Base-by-base conservation (phyloP, 2,329 filamentous ascomycete species). In the Alternaria ethzedia region DNA sequence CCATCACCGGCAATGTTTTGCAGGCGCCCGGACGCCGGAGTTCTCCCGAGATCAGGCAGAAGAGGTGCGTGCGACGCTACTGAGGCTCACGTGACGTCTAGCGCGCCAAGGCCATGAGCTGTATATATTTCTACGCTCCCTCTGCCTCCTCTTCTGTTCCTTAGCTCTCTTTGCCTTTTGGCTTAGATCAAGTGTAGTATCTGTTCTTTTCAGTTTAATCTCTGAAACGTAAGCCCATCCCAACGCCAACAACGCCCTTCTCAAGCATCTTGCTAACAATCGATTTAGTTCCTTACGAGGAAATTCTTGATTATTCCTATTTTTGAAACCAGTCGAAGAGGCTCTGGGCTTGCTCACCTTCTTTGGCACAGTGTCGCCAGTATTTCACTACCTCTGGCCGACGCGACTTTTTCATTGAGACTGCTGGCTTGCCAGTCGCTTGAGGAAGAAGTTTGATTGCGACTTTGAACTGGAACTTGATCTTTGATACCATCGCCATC, bases 351-450 rank as follows among this genome's bases (percentile, higher is more conserved):
- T 68, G 69, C 68, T 63, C 55, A 72, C 52, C 65, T 45, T 66
- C 56, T 11, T 55, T 15, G 54, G 20, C 68, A 71, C 66, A 63
- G 70, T 72, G 70, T 71, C 70, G 65, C 62, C 54, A 25, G 63
- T 70, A 66, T 68, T 61, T 30, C 70, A 71, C 70, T 72, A 68
- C 49, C 26, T 70, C 62, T 26, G 54, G 60, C 61, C 21, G 64
- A 71, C 64, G 69, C 70, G 64, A 70, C 58, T 66, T 88, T 88
- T 89, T 89, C 88, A 86, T 89, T 88, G 82, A 83, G 72, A 67
- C 75, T 78, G 77, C 74, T 82, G 84, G 86, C 83, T 83, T 81
- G 70, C 82, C 82, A 80, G 78, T 77, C 81, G 71, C 76, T 86
- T 84, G 86, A 87, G 82, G 88, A 89, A 89, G 87, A 83, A 32